phyloP scores from a whole-genome alignment of 345 rosid genomes.

The Psidium guajava region DNA sequence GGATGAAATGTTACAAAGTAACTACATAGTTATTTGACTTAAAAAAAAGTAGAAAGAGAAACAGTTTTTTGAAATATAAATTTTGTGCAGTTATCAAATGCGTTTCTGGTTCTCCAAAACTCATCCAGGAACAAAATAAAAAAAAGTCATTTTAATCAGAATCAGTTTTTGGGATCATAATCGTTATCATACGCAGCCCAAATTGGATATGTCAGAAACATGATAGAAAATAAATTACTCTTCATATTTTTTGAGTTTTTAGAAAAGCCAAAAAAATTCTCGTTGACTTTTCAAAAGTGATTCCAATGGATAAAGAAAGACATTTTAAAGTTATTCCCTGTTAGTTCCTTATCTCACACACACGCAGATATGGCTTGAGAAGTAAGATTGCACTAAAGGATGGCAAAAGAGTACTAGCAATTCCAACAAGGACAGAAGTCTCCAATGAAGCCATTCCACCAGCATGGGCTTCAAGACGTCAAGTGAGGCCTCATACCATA shows the following conservation, averaged over 20 bases:
- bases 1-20: no score
- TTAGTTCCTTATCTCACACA: background rate
- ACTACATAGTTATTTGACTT: no score
- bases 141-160: no score
- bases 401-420: background rate
- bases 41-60: no score
- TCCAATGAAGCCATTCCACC: background rate
- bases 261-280: background rate
- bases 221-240: background rate
- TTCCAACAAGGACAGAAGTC: background rate
- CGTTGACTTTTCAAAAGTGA: background rate
- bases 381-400: background rate
- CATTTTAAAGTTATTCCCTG: background rate
- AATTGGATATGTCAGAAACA: background rate
- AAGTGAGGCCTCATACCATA: background rate
- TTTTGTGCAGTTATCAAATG: no score
- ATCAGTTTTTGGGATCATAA: no score
- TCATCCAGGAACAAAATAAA: no score
- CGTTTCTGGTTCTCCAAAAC: no score
- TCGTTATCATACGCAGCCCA: no score
- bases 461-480: background rate
- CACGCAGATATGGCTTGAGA: background rate
- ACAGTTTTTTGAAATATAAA: no score
- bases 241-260: background rate
- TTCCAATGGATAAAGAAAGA: background rate